Evolutionary conservation across 2,329 filamentous ascomycete genomes (phyloP), one percentile per base, ranked within the genome.

Genomic region (Fusarium sp.): DNA sequence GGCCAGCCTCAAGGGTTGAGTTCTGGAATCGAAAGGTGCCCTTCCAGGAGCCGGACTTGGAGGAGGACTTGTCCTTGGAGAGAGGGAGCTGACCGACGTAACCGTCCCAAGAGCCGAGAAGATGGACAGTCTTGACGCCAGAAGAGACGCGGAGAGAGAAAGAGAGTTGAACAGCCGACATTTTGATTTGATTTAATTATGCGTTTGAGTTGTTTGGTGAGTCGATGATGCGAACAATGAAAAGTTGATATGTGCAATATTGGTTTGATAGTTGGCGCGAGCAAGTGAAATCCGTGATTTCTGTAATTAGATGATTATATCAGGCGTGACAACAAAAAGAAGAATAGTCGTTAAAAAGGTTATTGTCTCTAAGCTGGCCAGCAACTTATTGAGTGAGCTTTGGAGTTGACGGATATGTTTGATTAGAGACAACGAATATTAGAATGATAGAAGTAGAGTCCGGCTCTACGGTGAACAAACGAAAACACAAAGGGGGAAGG

Each of bases 101-200:
- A 88, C 93, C 93, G 87, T 99, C 96, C 95, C 95, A 99, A 76
- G 95, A 98, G 79, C 95, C 95, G 84, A 98, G 92, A 76, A 99
- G 89, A 82, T 98, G 95, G 81, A 97, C 95, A 80, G 95, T 95
- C 90, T 98, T 97, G 89, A 97, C 94, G 85, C 94, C 94, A 81
- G 93, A 91, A 80, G 95, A 97, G 82, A 97, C 97, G 86, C 95
- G 94, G 83, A 98, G 93, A 83, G 92, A 92, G 86, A 98, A 98
- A 81, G 94, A 95, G 77, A 97, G 91, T 86, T 98, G 95, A 84
- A 96, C 91, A 82, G 94, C 87, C 84, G 95, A 91, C 94, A 97
- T 97, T 86, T 81, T 91, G 82, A 86, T 35, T 81, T 91, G 82
- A 79, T 66, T 75, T 71, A 55, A 68, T 64, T 48, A 61, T 57